Base-by-base conservation (phyloP, 176 grass and related monocot genomes). In the Triticum turgidum region DNA sequence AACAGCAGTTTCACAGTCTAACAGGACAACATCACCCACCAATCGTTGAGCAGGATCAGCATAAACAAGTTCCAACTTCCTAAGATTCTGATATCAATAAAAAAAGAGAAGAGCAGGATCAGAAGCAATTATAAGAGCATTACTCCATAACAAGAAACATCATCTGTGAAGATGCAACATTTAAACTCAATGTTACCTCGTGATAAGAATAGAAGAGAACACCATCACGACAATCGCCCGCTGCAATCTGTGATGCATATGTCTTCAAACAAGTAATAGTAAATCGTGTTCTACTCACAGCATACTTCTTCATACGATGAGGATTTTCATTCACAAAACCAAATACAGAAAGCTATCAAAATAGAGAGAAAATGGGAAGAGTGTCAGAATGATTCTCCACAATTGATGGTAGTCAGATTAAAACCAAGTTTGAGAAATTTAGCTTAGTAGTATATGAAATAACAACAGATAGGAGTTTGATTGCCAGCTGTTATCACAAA, bases 201-300 rank as follows among this genome's bases (percentile, higher is more conserved):
- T 92, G 69, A 87, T 96, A 99, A 64, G 90, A 92, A 87, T 91
- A 99, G 87, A 99, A 99, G 86, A 96, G 94, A 89, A 99, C 87
- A 84, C 97, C 97, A 86, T 99, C 97, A 88, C 97, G 97, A 87
- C 97, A 99, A 91, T 99, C 97, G 74, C 97, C 94, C 78, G 94
- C 94, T 54, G 92, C 94, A 94, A 99, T 99, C 79, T 83, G 85
- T 81, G 92, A 96, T 62, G 61, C 82, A 73, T 91, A 85, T 79
- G 97, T 85, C 87, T 88, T 96, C 77, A 99, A 94, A 65, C 92
- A 99, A 72, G 94, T 96, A 84, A 99, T 93, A 47, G 94, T 78
- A 96, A 96, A 99, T 37, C 97, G 85, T 81, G 97, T 94, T 85
- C 80, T 96, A 70, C 73, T 62, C 25, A 75, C 21, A 32, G 97